Evolutionary conservation across 495 filamentous ascomycete species (phyloP).

Genomic region (Hyaloscypha hepaticicola): DNA sequence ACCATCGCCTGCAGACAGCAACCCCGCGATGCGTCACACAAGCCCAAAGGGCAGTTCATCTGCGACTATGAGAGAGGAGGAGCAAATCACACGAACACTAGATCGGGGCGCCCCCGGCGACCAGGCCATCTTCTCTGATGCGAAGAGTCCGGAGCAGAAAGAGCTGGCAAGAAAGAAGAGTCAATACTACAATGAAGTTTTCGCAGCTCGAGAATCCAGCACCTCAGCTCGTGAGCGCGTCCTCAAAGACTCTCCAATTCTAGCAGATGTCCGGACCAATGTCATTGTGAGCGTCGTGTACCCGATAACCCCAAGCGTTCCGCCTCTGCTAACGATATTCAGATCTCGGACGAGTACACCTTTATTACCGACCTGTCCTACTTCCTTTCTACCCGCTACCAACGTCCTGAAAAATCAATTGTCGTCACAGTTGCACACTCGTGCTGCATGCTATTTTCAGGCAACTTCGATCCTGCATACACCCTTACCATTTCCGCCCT

Average conservation of each 20-base stretch:
- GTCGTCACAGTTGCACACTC: conserved; percentile 71
- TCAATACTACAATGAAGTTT: conserved; percentile 61
- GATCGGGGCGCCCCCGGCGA: conserved; percentile 34
- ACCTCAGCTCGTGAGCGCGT: conserved; percentile 58
- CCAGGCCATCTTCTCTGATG: conserved; percentile 22
- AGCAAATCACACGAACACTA: conserved; percentile 24
- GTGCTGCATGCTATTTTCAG: conserved; percentile 64
- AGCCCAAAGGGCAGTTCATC: conserved; percentile 12
- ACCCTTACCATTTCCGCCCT: conserved; percentile 74
- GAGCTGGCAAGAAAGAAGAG: conserved; percentile 39
- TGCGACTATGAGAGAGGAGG: conserved; percentile 16
- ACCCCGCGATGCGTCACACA: conserved; percentile 9
- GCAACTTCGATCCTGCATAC: conserved; percentile 75
- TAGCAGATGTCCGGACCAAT: conserved; percentile 84
- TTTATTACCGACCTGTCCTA: conserved; percentile 69
- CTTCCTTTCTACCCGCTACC: conserved; percentile 69
- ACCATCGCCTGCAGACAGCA: conserved; percentile 29
- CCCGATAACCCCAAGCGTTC: not conserved
- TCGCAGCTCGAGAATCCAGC: conserved; percentile 51
- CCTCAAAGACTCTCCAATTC: conserved; percentile 64
- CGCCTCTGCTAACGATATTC: not conserved
- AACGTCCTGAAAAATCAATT: conserved; percentile 67
- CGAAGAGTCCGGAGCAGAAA: conserved; percentile 31
- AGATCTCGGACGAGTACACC: conserved; percentile 67
- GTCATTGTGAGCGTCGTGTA: conserved; percentile 68